Evolutionary conservation across 805 yeast species (phyloP).

Genomic region (Suhomyces xylopsoci): DNA sequence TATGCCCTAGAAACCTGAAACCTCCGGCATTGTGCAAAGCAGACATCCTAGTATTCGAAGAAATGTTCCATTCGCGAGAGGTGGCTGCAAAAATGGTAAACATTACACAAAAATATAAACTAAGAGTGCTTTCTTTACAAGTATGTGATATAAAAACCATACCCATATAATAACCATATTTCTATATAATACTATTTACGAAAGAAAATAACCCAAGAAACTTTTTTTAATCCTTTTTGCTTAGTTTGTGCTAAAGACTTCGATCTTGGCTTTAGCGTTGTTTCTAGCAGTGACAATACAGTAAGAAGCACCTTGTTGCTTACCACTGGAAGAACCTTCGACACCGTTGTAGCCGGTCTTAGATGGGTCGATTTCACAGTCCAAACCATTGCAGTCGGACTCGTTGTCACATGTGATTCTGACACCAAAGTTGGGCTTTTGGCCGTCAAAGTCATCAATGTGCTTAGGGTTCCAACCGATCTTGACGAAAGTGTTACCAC

Average conservation of each 20-base stretch:
- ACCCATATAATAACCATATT: neutral
- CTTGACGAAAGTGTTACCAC: constrained; percentile 72
- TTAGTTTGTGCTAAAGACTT: constrained; percentile 47
- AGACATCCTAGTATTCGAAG: no score
- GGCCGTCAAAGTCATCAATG: constrained; percentile 57
- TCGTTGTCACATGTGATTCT: constrained; percentile 70
- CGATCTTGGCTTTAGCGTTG: constrained; percentile 64
- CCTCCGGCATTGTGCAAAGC: no score
- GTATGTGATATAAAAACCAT: constrained; percentile 1
- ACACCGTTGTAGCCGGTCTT: constrained; percentile 57
- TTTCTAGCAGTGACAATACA: constrained; percentile 78
- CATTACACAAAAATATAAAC: neutral
- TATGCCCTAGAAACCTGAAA: no score
- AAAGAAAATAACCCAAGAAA: neutral
- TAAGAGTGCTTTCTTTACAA: neutral
- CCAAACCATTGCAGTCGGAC: constrained; percentile 65
- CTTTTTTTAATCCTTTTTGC: no score
- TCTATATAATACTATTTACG: neutral
- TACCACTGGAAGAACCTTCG: constrained; percentile 41
- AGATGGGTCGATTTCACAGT: constrained; percentile 81
- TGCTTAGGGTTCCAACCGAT: constrained; percentile 91
- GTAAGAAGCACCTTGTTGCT: constrained; percentile 60
- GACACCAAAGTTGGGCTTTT: constrained; percentile 66
- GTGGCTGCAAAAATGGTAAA: neutral
- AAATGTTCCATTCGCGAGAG: no score